A percentile compares a stretch with the other conserved stretches of the same genome.
Evolutionary conservation across 306 rosid genomes (phyloP).

Genomic region (Betula pendula): DNA sequence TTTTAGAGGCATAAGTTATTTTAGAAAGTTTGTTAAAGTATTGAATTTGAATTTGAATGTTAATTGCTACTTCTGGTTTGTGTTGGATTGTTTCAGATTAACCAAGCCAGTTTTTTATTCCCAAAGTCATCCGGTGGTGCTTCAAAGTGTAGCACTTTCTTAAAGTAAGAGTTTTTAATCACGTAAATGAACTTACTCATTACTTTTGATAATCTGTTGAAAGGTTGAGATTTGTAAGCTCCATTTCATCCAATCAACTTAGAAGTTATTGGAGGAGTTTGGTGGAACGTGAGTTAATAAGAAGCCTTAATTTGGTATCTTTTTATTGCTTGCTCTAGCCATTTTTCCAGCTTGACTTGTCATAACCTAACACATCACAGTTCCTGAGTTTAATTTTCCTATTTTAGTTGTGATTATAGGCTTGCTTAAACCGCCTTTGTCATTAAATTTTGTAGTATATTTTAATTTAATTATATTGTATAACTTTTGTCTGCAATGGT

Average conservation of each 20-base stretch:
- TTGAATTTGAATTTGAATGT: no score
- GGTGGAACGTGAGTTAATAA: constrained; percentile 88
- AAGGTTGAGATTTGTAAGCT: constrained; percentile 93
- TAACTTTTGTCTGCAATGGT: not conserved
- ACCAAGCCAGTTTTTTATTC: no score
- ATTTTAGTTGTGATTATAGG: not conserved
- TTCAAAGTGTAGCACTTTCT: no score
- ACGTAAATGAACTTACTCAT: constrained; percentile 17
- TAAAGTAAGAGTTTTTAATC: no score
- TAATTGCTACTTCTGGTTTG: no score
- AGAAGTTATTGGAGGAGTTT: constrained; percentile 82
- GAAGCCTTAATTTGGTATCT: not conserved
- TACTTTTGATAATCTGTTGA: constrained; percentile 25
- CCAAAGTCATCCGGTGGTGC: no score
- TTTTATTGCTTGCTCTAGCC: constrained; percentile 1
- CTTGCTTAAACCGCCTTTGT: not conserved
- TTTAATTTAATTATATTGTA: not conserved
- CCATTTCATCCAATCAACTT: constrained; percentile 89
- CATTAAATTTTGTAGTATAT: not conserved
- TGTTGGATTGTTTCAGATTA: no score
- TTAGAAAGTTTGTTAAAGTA: no score
- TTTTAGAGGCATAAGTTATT: no score
- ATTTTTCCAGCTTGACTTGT: not conserved
- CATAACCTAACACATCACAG: constrained; percentile 7
- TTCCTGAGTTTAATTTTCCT: not conserved